Conservation (phyloP, 176 grass and related monocot genomes). For the Eragrostis curvula region DNA sequence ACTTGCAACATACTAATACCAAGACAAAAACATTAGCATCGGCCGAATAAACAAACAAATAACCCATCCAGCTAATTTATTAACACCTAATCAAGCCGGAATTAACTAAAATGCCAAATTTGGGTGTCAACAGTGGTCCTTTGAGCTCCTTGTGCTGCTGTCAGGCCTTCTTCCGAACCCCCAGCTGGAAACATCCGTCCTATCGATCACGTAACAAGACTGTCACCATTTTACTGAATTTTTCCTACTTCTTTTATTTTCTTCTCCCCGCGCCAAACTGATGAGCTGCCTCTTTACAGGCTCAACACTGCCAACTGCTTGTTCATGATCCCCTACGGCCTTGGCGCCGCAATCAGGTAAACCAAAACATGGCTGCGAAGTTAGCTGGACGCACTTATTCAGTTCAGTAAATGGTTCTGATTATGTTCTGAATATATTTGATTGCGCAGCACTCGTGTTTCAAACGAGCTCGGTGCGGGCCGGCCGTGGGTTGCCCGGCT, state of each 20-base stretch:
- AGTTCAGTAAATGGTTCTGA: neutral
- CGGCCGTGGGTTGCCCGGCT: slow-evolving; percentile 39
- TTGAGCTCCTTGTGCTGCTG: slow-evolving; percentile 40
- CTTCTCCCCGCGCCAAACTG: neutral
- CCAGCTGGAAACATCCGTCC: slow-evolving; percentile 37
- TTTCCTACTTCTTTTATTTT: neutral
- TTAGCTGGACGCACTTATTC: neutral
- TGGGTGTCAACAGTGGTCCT: slow-evolving; percentile 21
- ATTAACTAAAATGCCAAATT: too few relatives aligned
- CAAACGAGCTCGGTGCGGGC: slow-evolving; percentile 20
- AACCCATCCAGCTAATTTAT: too few relatives aligned
- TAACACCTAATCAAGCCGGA: too few relatives aligned
- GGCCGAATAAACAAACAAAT: too few relatives aligned
- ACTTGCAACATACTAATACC: too few relatives aligned
- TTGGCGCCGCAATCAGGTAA: slow-evolving; percentile 40
- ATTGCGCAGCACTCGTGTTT: slow-evolving; percentile 17
- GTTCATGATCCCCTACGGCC: slow-evolving; percentile 52
- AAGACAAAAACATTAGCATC: too few relatives aligned
- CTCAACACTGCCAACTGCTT: slow-evolving; percentile 42
- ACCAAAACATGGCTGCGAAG: neutral
- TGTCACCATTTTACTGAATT: neutral
- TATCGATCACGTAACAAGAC: slow-evolving; percentile 9
- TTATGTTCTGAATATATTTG: neutral
- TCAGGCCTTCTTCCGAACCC: slow-evolving; percentile 48
- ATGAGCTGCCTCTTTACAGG: neutral